Base-by-base conservation (phyloP, 2,329 filamentous ascomycete genomes). In the Alternaria infectoria region DNA sequence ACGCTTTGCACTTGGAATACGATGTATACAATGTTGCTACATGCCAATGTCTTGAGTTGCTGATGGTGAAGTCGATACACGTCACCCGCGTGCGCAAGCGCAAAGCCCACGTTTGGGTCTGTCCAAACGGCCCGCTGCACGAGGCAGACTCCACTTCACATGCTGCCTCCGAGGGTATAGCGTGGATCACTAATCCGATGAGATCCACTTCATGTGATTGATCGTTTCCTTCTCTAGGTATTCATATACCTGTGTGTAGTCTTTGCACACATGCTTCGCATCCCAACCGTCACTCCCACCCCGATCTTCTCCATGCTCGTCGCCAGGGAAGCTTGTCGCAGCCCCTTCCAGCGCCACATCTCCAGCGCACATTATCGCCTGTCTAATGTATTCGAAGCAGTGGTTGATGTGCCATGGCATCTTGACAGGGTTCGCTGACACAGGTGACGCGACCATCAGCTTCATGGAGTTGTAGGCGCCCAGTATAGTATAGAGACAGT, bases 271-370 rank as follows among this genome's bases (percentile, higher is more conserved):
- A 50, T 78, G 75, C 54, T 67, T 73, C 26, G 73, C 71, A 57
- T 78, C 76, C 74, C 75, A 78, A 1, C 75, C 75, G 62, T 78
- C 76, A 49, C 75, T 77, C 1, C 77, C 77, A 6, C 77, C 76
- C 21, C 64, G 59, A 59, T 78, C 74, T 47, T 73, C 72, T 3
- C 74, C 74, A 2, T 64, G 59, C 44, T 67, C 66, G 8, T 56
- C 61, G 2, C 66, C 62, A 2, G 77, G 76, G 45, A 79, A 79
- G 6, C 72, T 76, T 11, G 75, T 77, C 21, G 70, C 74, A 5
- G 74, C 73, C 2, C 77, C 77, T 56, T 78, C 75, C 3, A 78
- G 54, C 43, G 76, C 75, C 3, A 78, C 74, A 45, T 78, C 76
- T 6, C 73, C 76, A 4, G 72, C 67, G 58, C 76, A 78, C 75